Evolutionary conservation across 371 early-diverging fungal species (phyloP), one percentile per base, ranked within the genome.

Genomic region (Blakeslea trispora): DNA sequence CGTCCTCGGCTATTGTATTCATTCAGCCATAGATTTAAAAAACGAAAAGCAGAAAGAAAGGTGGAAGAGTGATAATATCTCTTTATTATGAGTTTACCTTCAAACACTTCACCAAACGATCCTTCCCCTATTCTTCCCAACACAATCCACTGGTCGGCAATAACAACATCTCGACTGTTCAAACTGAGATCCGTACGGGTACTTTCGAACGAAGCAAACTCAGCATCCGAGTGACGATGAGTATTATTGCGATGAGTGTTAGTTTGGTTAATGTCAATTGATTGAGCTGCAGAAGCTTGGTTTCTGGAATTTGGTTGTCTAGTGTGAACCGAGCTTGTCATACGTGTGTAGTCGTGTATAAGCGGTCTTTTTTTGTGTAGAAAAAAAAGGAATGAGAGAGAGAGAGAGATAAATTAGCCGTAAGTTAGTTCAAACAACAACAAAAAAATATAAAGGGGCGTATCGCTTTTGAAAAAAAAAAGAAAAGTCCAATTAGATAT

Each of bases 61-160:
- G 19, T 19, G 24, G 32, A 15, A 7, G 15, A 6, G 40, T 3
- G 14, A 13, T 22, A 14, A 19, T 43, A 23, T 35, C 9, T 17
- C n/a, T n/a, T n/a, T n/a, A n/a, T n/a, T n/a, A 34, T 45, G 7
- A 21, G 17, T 9, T 21, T 70, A 83, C 84, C 84, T 77, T 79
- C 77, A 69, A 81, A 84, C 23, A 84, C 84, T 65, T 84, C 84
- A 17, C 84, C 84, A 72, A 81, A 84, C 8, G 81, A 82, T n/a
- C 84, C 84, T 69, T 84, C 81, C 15, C 84, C 84, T 58, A 84
- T 82, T 61, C 81, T 79, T 43, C 79, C 81, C 31, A 81, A 59
- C n/a, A 81, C 80, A 37, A 70, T 53, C 77, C 82, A 84, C 54
- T 76, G 77, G 15, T 75, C 76, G 24, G 69, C 80, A 53, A 84